Evolutionary conservation across 1,139 yeast species (phyloP), one percentile per base, ranked within the genome.

Genomic region (Saccharomyces hybrid): DNA sequence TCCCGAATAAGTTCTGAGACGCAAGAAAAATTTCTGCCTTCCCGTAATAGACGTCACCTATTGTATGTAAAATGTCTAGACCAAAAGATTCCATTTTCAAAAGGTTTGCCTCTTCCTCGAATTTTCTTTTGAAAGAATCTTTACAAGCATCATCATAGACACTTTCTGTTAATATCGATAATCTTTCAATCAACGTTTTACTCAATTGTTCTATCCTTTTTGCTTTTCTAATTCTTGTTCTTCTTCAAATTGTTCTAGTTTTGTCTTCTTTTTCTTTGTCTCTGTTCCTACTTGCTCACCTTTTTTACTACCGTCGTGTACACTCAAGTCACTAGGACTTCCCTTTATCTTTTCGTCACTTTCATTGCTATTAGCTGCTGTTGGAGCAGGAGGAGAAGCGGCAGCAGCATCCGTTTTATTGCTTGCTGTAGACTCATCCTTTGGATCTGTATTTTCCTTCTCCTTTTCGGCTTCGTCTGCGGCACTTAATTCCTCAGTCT

Each of bases 71-170:
- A 50, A 91, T 85, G 68, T 91, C 96, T 52, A 90, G 75, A 7
- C 98, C 98, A 73, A 91, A 93, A 52, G 96, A 88, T 71, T 91
- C 98, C 87, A 89, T 84, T 68, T 91, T 91, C 59, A 93, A 78
- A 50, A 86, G 79, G 65, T 90, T 95, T 1, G 96, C 96, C 71
- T 91, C 97, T 60, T 86, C 80, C 60, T 78, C 79, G 65, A 87
- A 80, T 70, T 90, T 89, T 54, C 78, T 80, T 58, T 77, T 76
- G 71, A 89, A 91, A 0, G 95, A 82, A 32, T 74, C 73, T 14
- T 83, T 81, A 44, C 90, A 86, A 57, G 82, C 90, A 1, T 73
- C 79, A 50, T 80, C 81, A 77, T 85, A 84, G 59, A 83, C 87
- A 1, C 96, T 85, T 70, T 91, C 98, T 0, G 97, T 89, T 72